Evolutionary conservation across 345 rosid genomes (phyloP).

Genomic region (Zanthoxylum bungeanum): DNA sequence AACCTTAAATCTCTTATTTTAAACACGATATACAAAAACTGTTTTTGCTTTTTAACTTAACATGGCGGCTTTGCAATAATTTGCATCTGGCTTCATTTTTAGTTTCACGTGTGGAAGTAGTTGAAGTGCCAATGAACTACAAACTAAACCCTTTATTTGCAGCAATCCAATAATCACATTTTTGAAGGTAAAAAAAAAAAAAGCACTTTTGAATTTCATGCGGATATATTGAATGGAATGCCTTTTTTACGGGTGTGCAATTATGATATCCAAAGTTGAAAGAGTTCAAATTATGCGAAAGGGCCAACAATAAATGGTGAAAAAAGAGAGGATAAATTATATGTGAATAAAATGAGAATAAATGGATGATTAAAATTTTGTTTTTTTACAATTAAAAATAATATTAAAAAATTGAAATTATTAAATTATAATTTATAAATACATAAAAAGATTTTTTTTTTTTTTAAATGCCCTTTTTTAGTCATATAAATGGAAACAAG

Average conservation of each 20-base stretch:
- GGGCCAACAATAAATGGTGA: not conserved
- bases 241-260: not conserved
- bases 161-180: not conserved
- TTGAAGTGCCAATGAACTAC: not conserved
- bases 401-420: too few species aligned
- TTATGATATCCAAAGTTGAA: not conserved
- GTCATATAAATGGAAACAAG: not conserved
- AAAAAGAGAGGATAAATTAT: too few species aligned
- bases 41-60: not conserved
- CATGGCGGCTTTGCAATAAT: not conserved
- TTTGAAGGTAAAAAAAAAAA: not conserved
- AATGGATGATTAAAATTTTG: too few species aligned
- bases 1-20: too few species aligned
- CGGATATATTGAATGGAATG: not conserved
- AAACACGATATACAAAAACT: too few species aligned
- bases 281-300: too few species aligned
- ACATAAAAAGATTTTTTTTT: too few species aligned
- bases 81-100: not conserved
- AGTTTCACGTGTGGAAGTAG: conserved; percentile 4
- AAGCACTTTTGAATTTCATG: not conserved
- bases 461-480: too few species aligned
- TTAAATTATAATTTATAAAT: too few species aligned
- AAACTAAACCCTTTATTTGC: not conserved
- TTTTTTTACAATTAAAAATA: too few species aligned
- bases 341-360: too few species aligned